A percentile compares a stretch with the other conserved stretches of the same genome.
phyloP scores from a whole-genome alignment of 352 stramenopile species.

The Phytopythium sindhum region DNA sequence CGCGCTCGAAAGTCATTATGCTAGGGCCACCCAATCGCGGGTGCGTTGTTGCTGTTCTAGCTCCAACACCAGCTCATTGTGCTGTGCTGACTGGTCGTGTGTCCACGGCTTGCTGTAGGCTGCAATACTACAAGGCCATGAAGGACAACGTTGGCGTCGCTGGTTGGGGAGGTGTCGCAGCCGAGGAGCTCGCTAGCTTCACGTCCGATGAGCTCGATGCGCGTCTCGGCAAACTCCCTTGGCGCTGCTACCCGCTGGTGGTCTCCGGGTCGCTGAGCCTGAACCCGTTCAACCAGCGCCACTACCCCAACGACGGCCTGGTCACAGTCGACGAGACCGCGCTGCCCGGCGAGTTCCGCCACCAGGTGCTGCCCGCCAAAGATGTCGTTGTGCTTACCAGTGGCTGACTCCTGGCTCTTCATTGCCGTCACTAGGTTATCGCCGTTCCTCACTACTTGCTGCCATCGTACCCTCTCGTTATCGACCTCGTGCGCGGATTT shows the following conservation, averaged over 20 bases:
- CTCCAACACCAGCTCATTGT: no score
- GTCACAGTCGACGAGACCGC: slow-evolving; percentile 63
- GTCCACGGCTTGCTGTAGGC: slow-evolving; percentile 17
- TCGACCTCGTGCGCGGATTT: slow-evolving; percentile 48
- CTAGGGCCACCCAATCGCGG: slow-evolving; percentile 65
- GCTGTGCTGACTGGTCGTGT: background rate
- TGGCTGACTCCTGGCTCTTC: background rate
- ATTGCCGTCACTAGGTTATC: slow-evolving; percentile 30
- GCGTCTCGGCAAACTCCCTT: slow-evolving; percentile 63
- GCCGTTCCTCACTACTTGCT: slow-evolving; percentile 52
- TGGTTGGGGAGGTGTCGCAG: slow-evolving; percentile 56
- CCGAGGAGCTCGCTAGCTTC: slow-evolving; percentile 50
- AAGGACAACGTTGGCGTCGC: slow-evolving; percentile 49
- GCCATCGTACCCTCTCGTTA: slow-evolving; percentile 44
- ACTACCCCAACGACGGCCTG: slow-evolving; percentile 68
- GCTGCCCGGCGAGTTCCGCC: slow-evolving; percentile 66
- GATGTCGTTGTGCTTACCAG: background rate
- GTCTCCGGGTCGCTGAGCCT: slow-evolving; percentile 62
- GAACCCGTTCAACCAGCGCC: slow-evolving; percentile 72
- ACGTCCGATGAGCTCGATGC: slow-evolving; percentile 35
- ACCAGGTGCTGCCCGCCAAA: slow-evolving; percentile 28
- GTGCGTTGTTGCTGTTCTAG: slow-evolving; percentile 17
- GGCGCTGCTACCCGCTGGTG: slow-evolving; percentile 55
- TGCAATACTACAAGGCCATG: slow-evolving; percentile 58
- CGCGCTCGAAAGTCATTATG: slow-evolving; percentile 73